Conservation (phyloP, 1,284 basidiomycete species). For the Naganishia sp. region DNA sequence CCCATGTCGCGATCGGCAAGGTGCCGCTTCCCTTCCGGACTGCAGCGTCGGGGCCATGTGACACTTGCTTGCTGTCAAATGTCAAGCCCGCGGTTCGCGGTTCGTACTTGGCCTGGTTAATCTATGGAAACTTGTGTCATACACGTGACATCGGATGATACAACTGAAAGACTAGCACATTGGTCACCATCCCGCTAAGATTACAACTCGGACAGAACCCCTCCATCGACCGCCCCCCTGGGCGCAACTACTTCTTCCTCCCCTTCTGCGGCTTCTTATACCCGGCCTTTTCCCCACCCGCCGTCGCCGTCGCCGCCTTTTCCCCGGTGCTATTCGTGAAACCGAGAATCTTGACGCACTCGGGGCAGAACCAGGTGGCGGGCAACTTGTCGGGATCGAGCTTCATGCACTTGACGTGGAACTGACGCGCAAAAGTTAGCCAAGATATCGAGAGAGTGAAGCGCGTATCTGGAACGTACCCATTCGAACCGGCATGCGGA, state of each 20-base stretch:
- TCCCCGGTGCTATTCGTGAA: constrained; percentile 42
- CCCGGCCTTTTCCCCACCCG: constrained; percentile 3
- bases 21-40: too few species aligned
- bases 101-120: too few species aligned
- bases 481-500: constrained; percentile 81
- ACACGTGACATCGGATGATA: too few species aligned
- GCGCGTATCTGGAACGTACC: constrained; percentile 61
- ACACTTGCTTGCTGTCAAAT: too few species aligned
- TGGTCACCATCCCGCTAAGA: too few species aligned
- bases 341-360: constrained; percentile 45
- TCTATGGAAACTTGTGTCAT: too few species aligned
- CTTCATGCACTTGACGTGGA: constrained; percentile 79
- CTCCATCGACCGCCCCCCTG: too few species aligned
- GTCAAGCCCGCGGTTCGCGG: too few species aligned
- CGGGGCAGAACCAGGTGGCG: constrained; percentile 80
- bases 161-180: too few species aligned
- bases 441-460: constrained; percentile 24
- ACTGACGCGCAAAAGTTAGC: constrained; percentile 59
- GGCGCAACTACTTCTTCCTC: constrained; percentile 37
- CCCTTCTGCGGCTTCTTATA: constrained; percentile 41
- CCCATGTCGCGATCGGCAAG: too few species aligned
- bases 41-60: too few species aligned
- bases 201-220: too few species aligned
- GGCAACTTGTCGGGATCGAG: constrained; percentile 64
- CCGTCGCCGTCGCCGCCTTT: constrained; percentile 6